A percentile compares a stretch with the other conserved stretches of the same genome.
Evolutionary conservation across 345 rosid genomes (phyloP).

Genomic region (Lumnitzera racemosa): DNA sequence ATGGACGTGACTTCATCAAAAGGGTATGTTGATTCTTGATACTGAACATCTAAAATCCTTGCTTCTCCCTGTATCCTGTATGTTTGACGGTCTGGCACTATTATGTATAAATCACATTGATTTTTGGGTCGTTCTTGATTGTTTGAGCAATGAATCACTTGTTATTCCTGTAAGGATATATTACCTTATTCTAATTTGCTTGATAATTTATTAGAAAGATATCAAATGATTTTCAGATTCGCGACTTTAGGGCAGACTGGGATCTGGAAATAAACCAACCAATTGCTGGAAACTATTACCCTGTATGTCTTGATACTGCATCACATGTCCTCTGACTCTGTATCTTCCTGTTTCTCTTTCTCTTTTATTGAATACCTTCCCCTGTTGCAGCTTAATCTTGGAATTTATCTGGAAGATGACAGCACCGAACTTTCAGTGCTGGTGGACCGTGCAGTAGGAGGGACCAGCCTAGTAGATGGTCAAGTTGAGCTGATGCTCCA

Average conservation of each 20-base stretch:
- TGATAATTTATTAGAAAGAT: constrained; percentile 10
- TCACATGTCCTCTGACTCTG: background rate
- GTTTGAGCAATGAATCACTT: too few species aligned
- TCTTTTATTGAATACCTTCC: constrained; percentile 9
- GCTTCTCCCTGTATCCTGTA: background rate
- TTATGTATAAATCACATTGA: too few species aligned
- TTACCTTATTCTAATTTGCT: constrained; percentile 2
- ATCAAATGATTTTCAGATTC: constrained; percentile 44
- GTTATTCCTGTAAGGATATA: background rate
- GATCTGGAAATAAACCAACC: constrained; percentile 79
- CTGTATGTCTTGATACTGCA: constrained; percentile 38
- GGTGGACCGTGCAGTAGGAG: constrained; percentile 91
- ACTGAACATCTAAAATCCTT: background rate
- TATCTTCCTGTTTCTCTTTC: background rate
- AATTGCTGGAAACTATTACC: constrained; percentile 89
- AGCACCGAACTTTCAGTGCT: constrained; percentile 66
- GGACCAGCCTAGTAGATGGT: constrained; percentile 77
- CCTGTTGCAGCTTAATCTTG: constrained; percentile 63
- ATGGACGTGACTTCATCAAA: constrained; percentile 88
- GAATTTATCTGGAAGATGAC: constrained; percentile 68
- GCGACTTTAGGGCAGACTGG: constrained; percentile 83
- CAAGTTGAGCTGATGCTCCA: constrained; percentile 94
- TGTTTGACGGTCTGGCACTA: background rate
- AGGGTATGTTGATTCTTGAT: constrained; percentile 41
- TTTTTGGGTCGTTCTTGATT: too few species aligned